Conservation (phyloP, 495 filamentous ascomycete species). For the Annulohypoxylon maeteangense region DNA sequence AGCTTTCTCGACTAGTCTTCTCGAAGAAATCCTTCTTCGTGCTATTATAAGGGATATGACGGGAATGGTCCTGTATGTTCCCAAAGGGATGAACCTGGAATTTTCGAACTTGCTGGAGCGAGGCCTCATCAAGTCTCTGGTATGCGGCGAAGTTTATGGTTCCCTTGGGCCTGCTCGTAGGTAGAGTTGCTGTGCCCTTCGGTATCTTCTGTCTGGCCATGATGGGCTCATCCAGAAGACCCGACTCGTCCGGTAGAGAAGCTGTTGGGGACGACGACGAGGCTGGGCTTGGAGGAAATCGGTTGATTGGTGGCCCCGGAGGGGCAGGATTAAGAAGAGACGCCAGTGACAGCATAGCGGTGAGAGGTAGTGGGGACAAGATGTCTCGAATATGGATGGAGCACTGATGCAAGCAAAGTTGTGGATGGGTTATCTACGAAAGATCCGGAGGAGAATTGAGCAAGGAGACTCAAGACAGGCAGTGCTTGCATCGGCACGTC, state of each 20-base stretch:
- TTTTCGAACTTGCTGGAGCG: slow-evolving; percentile 64
- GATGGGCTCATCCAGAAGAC: slow-evolving; percentile 41
- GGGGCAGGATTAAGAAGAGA: slow-evolving; percentile 71
- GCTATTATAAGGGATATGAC: slow-evolving; percentile 92
- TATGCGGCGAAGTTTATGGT: slow-evolving; percentile 73
- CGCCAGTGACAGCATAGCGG: slow-evolving; percentile 65
- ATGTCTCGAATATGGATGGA: slow-evolving; percentile 48
- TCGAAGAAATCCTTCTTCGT: slow-evolving; percentile 87
- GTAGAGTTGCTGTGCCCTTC: slow-evolving; percentile 70
- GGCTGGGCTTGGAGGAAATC: slow-evolving; percentile 46
- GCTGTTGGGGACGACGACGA: slow-evolving; percentile 46
- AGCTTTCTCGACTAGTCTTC: slow-evolving; percentile 85
- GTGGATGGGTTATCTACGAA: slow-evolving; percentile 40
- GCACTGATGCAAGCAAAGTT: slow-evolving; percentile 47
- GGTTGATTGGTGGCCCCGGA: slow-evolving; percentile 47
- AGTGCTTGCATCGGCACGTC: slow-evolving; percentile 48
- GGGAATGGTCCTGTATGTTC: slow-evolving; percentile 71
- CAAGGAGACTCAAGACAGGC: slow-evolving; percentile 49
- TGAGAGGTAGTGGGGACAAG: slow-evolving; percentile 41
- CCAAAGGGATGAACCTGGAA: slow-evolving; percentile 76
- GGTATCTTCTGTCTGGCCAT: slow-evolving; percentile 58
- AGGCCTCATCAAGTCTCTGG: slow-evolving; percentile 67
- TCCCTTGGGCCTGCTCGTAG: slow-evolving; percentile 67
- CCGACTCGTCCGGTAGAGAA: slow-evolving; percentile 42
- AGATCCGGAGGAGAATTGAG: slow-evolving; percentile 33